Percentiles rank a stretch among this genome's conserved stretches.
phyloP scores from a whole-genome alignment of 768 basidiomycete genomes.

The Leccinum variicolor region DNA sequence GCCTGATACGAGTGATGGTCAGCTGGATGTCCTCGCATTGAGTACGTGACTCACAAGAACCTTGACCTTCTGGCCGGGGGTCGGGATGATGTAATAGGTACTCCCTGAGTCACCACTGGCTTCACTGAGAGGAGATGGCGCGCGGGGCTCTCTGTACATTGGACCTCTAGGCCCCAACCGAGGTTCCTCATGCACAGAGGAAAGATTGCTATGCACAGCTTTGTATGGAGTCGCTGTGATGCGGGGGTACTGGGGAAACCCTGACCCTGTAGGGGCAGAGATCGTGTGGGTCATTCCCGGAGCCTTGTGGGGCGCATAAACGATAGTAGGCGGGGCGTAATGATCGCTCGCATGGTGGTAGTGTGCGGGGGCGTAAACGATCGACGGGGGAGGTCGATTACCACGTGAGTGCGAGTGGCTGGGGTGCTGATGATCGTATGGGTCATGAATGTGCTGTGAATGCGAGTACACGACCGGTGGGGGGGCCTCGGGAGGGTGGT shows the following conservation, averaged over 20 bases:
- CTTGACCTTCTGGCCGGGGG: constrained; percentile 71
- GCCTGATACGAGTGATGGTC: constrained; percentile 35
- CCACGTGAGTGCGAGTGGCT: constrained; percentile 37
- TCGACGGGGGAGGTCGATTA: constrained; percentile 48
- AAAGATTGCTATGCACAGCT: constrained; percentile 34
- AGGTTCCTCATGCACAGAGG: constrained; percentile 38
- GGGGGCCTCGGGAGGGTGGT: constrained; percentile 16
- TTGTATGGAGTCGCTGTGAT: constrained; percentile 42
- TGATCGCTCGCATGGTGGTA: constrained; percentile 43
- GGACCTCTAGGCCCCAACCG: constrained; percentile 29
- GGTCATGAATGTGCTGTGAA: constrained; percentile 38
- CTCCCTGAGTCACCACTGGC: constrained; percentile 57
- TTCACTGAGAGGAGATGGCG: constrained; percentile 38
- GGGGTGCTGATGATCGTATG: constrained; percentile 30
- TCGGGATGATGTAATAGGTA: constrained; percentile 73
- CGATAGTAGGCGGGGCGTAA: constrained; percentile 60
- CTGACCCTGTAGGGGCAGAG: constrained; percentile 49
- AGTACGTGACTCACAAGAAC: constrained; percentile 55
- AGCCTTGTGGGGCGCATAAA: constrained; percentile 50
- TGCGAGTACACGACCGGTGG: constrained; percentile 36
- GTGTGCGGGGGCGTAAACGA: constrained; percentile 53
- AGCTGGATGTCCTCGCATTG: constrained; percentile 14
- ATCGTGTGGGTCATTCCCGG: constrained; percentile 70
- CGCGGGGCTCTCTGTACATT: constrained; percentile 28
- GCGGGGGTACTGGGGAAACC: constrained; percentile 38